Base-by-base conservation (phyloP, 306 rosid species). In the Sindora glabra region DNA sequence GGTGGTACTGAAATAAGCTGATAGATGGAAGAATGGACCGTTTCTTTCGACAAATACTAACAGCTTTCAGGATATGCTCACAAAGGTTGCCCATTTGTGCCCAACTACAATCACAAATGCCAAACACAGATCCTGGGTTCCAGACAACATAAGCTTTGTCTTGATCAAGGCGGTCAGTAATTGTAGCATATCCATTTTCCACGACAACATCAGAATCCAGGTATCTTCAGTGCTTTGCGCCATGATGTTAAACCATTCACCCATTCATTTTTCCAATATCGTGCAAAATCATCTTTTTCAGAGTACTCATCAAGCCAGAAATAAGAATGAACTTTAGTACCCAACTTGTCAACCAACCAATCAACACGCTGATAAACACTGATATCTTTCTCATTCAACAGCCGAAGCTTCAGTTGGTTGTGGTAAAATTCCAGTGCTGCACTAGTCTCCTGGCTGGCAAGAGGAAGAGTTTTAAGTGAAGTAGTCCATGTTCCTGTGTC, bases 301-400 rank as follows among this genome's bases (percentile, higher is more conserved):
- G 89, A 71, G 82, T 77, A 91, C 80, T 91, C 98, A 72, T 83
- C 96, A 50, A 91, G 96, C 96, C 96, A 87, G 67, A 87, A 87
- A 76, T 83, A 81, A 47, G 98, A 81, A 79, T 81, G 89, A 55
- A 91, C 86, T 73, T 91, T 88, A 8, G 95, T 85, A 59, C 87
- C 77, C 81, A 91, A 70, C 81, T 85, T 91, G 83, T 85, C 80
- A 33, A 85, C 88, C 83, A 91, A 75, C 92, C 88, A 81, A 75
- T 87, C 96, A 6, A 82, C 81, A 22, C 89, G 76, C 68, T 79
- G 85, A 75, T 83, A 91, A 58, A 87, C 83, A 59, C 47, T 47
- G 56, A 47, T 27, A 23, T 79, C 78, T 67, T 83, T 81, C 76
- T 87, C 96, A 33, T 81, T 91, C 58, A 87, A 65, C 72, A 91